These are phyloP conservation scores for Globisporangium okanoganense DNA, from an alignment of 352 stramenopile genomes.

Conservation along the genomic window DNA sequence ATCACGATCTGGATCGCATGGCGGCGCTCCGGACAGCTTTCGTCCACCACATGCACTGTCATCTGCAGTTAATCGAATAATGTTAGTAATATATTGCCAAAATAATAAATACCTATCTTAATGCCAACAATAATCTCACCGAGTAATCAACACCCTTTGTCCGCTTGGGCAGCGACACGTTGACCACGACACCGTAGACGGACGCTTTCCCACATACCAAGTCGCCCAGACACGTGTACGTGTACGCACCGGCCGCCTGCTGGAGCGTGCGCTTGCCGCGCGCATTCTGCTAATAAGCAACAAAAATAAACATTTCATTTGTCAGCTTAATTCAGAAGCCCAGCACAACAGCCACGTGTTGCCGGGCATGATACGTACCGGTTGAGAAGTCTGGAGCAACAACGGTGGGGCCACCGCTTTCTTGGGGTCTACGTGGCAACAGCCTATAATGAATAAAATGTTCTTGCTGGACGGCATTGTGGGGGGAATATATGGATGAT, in stretches of 20 bases:
- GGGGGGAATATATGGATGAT: background rate
- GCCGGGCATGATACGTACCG: background rate
- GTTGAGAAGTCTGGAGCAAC: background rate
- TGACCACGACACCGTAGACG: conserved; percentile 71
- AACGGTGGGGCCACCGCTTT: background rate
- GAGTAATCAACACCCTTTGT: conserved; percentile 57
- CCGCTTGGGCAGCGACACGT: conserved; percentile 66
- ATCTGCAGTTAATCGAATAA: conserved; percentile 31
- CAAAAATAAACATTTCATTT: background rate
- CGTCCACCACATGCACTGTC: conserved; percentile 63
- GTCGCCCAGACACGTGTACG: conserved; percentile 53
- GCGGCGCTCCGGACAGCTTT: conserved; percentile 44
- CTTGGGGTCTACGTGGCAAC: background rate
- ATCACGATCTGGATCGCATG: conserved; percentile 64
- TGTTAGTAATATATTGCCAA: no score
- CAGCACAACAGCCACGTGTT: background rate
- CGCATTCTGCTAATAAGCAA: conserved; percentile 12
- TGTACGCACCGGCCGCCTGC: conserved; percentile 34
- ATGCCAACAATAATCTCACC: conserved; percentile 23
- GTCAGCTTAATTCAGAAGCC: background rate
- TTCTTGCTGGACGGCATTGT: no score
- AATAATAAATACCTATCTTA: background rate
- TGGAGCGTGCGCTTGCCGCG: conserved; percentile 51
- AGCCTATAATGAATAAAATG: background rate
- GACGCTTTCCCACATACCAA: conserved; percentile 53